phyloP scores from a whole-genome alignment of 2,329 filamentous ascomycete species.

The Aschersonia sp. region DNA sequence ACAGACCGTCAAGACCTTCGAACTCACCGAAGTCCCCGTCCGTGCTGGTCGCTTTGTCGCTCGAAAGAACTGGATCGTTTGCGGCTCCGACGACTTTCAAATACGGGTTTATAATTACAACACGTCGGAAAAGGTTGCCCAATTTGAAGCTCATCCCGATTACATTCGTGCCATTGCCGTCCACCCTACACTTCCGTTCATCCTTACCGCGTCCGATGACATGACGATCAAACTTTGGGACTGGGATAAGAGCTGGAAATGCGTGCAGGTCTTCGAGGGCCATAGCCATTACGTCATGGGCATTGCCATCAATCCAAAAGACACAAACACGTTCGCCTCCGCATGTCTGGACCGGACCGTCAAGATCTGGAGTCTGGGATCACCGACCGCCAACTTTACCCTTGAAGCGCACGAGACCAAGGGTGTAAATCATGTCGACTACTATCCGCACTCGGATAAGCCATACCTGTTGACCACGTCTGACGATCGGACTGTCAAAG shows the following conservation, averaged over 20 bases:
- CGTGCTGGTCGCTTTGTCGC: constrained; percentile 93
- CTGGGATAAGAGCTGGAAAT: constrained; percentile 98
- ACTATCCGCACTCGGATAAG: constrained; percentile 59
- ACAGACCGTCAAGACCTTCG: constrained; percentile 95
- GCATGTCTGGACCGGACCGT: constrained; percentile 93
- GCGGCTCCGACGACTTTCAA: constrained; percentile 85
- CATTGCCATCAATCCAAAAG: constrained; percentile 92
- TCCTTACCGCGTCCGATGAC: constrained; percentile 91
- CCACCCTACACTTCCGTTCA: constrained; percentile 88
- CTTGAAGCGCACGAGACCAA: constrained; percentile 94
- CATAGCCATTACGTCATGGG: constrained; percentile 97
- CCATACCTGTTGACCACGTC: constrained; percentile 91
- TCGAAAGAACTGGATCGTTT: constrained; percentile 98
- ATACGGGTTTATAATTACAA: constrained; percentile 96
- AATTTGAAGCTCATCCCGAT: constrained; percentile 94
- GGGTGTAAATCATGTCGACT: constrained; percentile 96
- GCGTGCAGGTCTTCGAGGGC: constrained; percentile 90
- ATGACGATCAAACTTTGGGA: constrained; percentile 99
- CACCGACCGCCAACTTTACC: constrained; percentile 88
- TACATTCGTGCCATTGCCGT: constrained; percentile 96
- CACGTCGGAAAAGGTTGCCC: constrained; percentile 94
- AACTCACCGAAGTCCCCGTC: constrained; percentile 95
- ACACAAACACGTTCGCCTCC: constrained; percentile 81
- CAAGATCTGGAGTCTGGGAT: constrained; percentile 95
- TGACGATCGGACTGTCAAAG: constrained; percentile 90